Evolutionary conservation across 192 early-diverging fungal genomes (phyloP).

Genomic region (Fimicolochytrium jonesii): DNA sequence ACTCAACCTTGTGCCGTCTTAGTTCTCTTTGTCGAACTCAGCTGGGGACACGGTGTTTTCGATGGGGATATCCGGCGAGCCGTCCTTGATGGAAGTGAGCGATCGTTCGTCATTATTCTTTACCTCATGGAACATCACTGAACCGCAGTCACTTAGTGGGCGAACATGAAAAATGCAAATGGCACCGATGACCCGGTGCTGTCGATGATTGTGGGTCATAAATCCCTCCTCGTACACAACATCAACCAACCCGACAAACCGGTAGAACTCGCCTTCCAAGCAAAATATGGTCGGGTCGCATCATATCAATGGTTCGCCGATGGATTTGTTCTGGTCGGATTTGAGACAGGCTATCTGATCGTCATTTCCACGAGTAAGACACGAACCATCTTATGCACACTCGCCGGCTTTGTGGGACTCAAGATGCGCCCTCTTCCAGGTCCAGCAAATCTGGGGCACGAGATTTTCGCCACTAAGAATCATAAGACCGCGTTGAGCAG

Average conservation of each 20-base stretch:
- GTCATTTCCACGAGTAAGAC: slow-evolving; percentile 45
- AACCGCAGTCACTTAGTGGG: slow-evolving; percentile 16
- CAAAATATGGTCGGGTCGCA: slow-evolving; percentile 44
- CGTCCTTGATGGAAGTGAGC: slow-evolving; percentile 39
- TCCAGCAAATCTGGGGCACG: slow-evolving; percentile 42
- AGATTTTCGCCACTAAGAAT: slow-evolving; percentile 42
- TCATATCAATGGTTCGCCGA: slow-evolving; percentile 49
- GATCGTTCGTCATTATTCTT: neutral
- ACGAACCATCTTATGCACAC: too few relatives aligned
- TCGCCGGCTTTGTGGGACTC: too few relatives aligned
- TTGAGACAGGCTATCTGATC: slow-evolving; percentile 43
- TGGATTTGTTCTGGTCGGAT: slow-evolving; percentile 44
- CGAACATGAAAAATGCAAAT: slow-evolving; percentile 21
- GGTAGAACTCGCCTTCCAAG: slow-evolving; percentile 49
- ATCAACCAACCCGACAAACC: slow-evolving; percentile 35
- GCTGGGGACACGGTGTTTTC: slow-evolving; percentile 48
- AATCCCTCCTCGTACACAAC: slow-evolving; percentile 42
- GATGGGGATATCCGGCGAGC: slow-evolving; percentile 41
- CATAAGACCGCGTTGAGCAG: slow-evolving; percentile 38
- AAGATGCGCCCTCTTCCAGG: slow-evolving; percentile 6
- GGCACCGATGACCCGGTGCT: slow-evolving; percentile 23
- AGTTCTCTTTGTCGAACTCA: slow-evolving; percentile 47
- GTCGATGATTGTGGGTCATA: slow-evolving; percentile 36
- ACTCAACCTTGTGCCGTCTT: neutral
- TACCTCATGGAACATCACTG: neutral